phyloP scores from a whole-genome alignment of 2,329 filamentous ascomycete genomes.

The Pestalotiopsis sp. region DNA sequence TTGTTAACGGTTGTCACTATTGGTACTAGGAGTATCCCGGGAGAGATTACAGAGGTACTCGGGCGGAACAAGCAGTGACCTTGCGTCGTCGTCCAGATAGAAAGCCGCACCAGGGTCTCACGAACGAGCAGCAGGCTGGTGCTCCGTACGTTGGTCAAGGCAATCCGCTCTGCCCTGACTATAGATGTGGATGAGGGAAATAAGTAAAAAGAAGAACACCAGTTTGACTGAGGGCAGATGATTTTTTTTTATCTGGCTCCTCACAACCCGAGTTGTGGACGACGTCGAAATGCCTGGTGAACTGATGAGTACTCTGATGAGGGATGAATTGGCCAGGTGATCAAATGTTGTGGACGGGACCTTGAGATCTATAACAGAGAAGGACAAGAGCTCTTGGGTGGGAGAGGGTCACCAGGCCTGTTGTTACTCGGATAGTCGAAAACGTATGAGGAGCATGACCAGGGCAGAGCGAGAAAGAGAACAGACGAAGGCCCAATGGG shows the following conservation, averaged over 20 bases:
- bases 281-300: not conserved
- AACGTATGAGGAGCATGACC: not conserved
- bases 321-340: not conserved
- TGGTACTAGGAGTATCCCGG: slow-evolving; percentile 43
- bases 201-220: not conserved
- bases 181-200: not conserved
- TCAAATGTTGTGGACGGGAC: not conserved
- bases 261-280: not conserved
- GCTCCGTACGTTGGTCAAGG: slow-evolving; percentile 56
- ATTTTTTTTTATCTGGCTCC: not conserved
- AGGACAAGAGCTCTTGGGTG: not conserved
- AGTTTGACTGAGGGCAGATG: not conserved
- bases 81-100: slow-evolving; percentile 38
- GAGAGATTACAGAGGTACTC: slow-evolving; percentile 35
- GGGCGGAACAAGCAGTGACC: slow-evolving; percentile 43
- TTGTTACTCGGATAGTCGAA: not conserved
- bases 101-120: slow-evolving; percentile 44
- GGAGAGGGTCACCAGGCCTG: not conserved
- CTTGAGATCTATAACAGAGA: not conserved
- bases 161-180: slow-evolving; percentile 17
- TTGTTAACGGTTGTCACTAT: slow-evolving; percentile 32
- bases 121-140: slow-evolving; percentile 25
- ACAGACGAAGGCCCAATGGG: slow-evolving; percentile 13
- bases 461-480: not conserved
- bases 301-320: not conserved